Base-by-base conservation (phyloP, 2,329 filamentous ascomycete genomes). In the Colletotrichum kahawae region DNA sequence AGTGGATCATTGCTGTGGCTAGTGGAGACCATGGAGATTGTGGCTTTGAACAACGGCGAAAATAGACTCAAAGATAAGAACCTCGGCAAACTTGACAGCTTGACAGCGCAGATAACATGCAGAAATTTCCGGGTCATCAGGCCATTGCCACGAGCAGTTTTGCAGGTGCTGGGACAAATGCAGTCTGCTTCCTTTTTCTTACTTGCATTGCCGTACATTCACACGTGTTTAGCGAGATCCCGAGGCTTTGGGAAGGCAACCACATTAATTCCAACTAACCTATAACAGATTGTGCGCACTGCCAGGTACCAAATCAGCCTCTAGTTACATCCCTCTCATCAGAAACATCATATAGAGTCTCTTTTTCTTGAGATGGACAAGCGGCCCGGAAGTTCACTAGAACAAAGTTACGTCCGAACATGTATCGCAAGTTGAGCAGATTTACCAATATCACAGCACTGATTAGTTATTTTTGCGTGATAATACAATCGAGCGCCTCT, bases 41-140 rank as follows among this genome's bases (percentile, higher is more conserved):
- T 51, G 43, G 43, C 43, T 51, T 51, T 0, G 0, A 1, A 21
- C 0, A 21, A 21, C 1, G n/a, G 18, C n/a, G 0, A 51, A 21
- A 21, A 51, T 13, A 51, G 43, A 51, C 43, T 51, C 10, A 0
- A 13, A 48, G 43, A 48, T 48, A 48, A 48, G 43, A 2, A 48
- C 9, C 43, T 21, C n/a, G n/a, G 43, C 43, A 51, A 51, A 51
- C n/a, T 4, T 51, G n/a, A 51, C 43, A 51, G 43, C 43, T 51
- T 51, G 43, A 51, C 43, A 7, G 43, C 43, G 1, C n/a, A 51
- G 43, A 51, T 51, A 51, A 51, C n/a, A 51, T 21, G 43, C n/a
- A 51, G 43, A 51, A 51, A 51, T 51, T 51, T 51, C n/a, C 43
- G 43, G 43, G n/a, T 51, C 43, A 51, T 51, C 10, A 51, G 43